Percentiles rank a stretch among this genome's conserved stretches.
These are phyloP conservation scores for Marasmius sp. DNA, from an alignment of 1,284 basidiomycete genomes.

Conservation along the genomic window DNA sequence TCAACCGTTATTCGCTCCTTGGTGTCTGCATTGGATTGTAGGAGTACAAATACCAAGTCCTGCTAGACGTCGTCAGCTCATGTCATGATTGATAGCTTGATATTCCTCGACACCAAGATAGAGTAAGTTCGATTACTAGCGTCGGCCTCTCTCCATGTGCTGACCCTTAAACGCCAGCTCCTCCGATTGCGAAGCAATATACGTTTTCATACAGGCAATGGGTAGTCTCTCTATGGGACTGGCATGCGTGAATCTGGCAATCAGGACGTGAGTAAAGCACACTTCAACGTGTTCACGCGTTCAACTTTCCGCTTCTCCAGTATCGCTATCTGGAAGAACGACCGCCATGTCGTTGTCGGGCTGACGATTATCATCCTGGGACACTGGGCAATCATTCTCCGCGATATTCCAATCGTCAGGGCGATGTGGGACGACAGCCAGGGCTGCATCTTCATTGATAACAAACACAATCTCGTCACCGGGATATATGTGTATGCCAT, in stretches of 20 bases:
- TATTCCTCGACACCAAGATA: neutral
- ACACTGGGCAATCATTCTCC: constrained; percentile 73
- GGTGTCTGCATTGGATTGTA: constrained; percentile 72
- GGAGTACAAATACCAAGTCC: constrained; percentile 20
- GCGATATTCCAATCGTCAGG: constrained; percentile 60
- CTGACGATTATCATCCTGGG: constrained; percentile 63
- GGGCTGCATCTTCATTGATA: constrained; percentile 54
- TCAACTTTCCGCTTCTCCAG: constrained; percentile 66
- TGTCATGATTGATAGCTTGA: neutral
- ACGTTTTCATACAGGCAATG: constrained; percentile 70
- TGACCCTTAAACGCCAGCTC: neutral
- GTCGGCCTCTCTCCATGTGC: neutral
- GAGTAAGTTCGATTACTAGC: neutral
- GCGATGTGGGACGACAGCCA: constrained; percentile 48
- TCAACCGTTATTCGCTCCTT: constrained; percentile 66
- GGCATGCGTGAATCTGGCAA: constrained; percentile 73
- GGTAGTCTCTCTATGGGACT: constrained; percentile 74
- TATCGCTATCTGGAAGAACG: constrained; percentile 27
- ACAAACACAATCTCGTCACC: constrained; percentile 55
- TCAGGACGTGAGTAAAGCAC: constrained; percentile 49
- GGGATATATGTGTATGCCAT: constrained; percentile 71
- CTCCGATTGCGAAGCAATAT: constrained; percentile 63
- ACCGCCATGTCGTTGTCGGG: constrained; percentile 47
- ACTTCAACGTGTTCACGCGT: too few relatives aligned
- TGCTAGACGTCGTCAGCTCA: neutral